phyloP scores from a whole-genome alignment of 345 rosid species.

The Camelina laxa region DNA sequence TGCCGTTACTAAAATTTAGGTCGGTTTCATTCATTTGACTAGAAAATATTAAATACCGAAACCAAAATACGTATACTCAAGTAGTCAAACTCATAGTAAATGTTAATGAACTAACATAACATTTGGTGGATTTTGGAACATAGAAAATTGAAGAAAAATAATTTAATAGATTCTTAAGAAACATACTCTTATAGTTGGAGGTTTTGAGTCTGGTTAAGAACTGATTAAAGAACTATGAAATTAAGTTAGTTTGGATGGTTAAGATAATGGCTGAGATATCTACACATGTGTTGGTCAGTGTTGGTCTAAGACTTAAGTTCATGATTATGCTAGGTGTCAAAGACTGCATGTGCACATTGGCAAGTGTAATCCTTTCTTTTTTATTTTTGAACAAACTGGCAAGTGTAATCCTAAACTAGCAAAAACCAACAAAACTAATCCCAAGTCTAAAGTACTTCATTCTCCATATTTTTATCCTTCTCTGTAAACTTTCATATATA shows the following conservation, averaged over 20 bases:
- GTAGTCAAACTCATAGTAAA: background rate
- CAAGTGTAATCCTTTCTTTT: too few relatives aligned
- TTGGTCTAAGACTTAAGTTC: background rate
- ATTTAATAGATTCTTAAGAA: background rate
- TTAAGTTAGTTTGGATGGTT: background rate
- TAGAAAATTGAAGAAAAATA: background rate
- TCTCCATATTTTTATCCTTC: background rate
- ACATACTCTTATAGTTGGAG: background rate
- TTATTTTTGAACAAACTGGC: too few relatives aligned
- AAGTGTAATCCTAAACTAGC: background rate
- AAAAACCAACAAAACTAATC: background rate
- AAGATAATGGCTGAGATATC: background rate
- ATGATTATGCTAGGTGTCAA: slow-evolving; percentile 8
- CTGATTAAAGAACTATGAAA: background rate
- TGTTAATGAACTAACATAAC: background rate
- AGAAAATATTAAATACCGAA: background rate
- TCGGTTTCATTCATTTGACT: background rate
- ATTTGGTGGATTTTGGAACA: background rate
- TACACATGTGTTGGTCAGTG: slow-evolving; percentile 7
- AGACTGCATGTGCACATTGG: slow-evolving; percentile 5
- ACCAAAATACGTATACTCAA: background rate
- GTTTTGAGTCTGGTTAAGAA: background rate
- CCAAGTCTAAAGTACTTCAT: background rate
- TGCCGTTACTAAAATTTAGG: background rate
- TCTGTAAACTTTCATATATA: background rate